These are phyloP conservation scores for Amanita phalloides DNA, from an alignment of 768 basidiomycete genomes.

Conservation along the genomic window DNA sequence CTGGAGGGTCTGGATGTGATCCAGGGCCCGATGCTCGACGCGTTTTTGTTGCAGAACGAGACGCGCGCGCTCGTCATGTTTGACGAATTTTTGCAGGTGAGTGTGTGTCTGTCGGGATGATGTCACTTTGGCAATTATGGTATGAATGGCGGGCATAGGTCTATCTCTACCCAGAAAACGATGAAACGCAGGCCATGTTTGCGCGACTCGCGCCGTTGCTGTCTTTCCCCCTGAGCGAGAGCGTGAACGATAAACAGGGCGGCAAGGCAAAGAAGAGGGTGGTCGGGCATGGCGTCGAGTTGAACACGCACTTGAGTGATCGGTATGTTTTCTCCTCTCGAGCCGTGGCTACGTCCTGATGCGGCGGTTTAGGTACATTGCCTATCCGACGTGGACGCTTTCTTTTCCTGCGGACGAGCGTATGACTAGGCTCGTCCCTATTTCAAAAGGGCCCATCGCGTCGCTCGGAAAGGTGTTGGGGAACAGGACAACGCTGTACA, in stretches of 20 bases:
- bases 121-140: background rate
- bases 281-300: constrained; percentile 43
- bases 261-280: constrained; percentile 30
- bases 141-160: constrained; percentile 25
- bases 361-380: constrained; percentile 28
- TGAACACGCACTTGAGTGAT: constrained; percentile 28
- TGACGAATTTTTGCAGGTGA: constrained; percentile 70
- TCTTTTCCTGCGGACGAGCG: constrained; percentile 45
- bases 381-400: constrained; percentile 57
- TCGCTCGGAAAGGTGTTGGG: constrained; percentile 79
- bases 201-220: constrained; percentile 30
- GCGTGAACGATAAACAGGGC: constrained; percentile 1
- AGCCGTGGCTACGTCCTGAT: background rate
- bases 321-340: constrained; percentile 2
- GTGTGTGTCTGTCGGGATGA: constrained; percentile 7
- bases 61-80: constrained; percentile 51
- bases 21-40: constrained; percentile 46
- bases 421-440: constrained; percentile 40
- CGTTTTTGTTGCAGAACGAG: constrained; percentile 37
- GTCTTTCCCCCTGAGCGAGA: constrained; percentile 46
- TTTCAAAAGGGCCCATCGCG: constrained; percentile 45
- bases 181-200: constrained; percentile 32
- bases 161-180: constrained; percentile 57
- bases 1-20: constrained; percentile 55
- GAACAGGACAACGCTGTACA: constrained; percentile 84